phyloP scores from a whole-genome alignment of 1,139 yeast genomes.

The Nakaseomyces nivariensis region DNA sequence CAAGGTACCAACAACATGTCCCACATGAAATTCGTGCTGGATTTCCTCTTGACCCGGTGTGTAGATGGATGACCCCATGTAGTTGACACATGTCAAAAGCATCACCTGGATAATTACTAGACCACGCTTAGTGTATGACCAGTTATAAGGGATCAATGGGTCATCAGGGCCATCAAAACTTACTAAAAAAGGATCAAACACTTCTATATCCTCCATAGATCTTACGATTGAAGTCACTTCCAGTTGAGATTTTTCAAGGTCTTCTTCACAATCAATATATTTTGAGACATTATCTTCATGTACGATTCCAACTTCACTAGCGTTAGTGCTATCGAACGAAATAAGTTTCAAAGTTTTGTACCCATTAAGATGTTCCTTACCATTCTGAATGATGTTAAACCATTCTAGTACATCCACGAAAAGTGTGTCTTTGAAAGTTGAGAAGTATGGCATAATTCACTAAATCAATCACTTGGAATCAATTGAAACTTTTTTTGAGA shows the following conservation, averaged over 20 bases:
- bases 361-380: background rate
- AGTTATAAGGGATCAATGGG: slow-evolving; percentile 50
- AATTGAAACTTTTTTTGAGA: too few species aligned
- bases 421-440: background rate
- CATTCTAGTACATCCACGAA: slow-evolving; percentile 3
- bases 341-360: too few species aligned
- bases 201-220: too few species aligned
- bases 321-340: background rate
- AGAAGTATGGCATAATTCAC: background rate
- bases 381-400: background rate
- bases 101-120: slow-evolving; percentile 35
- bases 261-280: background rate
- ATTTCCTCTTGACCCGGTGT: slow-evolving; percentile 39
- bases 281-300: background rate
- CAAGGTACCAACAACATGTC: slow-evolving; percentile 16
- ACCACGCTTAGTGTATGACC: slow-evolving; percentile 37
- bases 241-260: background rate
- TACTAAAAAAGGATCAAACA: slow-evolving; percentile 11
- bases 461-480: too few species aligned
- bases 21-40: slow-evolving; percentile 14
- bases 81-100: slow-evolving; percentile 42
- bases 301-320: background rate
- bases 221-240: background rate
- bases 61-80: slow-evolving; percentile 53
- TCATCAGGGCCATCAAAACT: slow-evolving; percentile 32